Base-by-base conservation (phyloP, 192 early-diverging fungal genomes). In the Chytriomyces hyalinus region DNA sequence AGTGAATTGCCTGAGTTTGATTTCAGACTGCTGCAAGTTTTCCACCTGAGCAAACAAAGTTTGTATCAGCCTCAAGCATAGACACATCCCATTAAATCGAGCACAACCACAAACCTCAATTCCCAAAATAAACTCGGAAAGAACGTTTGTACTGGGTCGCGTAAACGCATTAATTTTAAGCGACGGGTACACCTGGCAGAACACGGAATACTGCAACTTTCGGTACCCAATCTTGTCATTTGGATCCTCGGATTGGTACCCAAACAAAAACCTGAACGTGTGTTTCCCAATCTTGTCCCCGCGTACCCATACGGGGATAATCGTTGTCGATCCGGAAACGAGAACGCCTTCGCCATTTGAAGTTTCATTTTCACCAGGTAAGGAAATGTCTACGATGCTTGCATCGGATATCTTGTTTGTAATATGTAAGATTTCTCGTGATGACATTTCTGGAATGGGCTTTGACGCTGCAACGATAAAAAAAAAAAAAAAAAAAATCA, bases 101-200 rank as follows among this genome's bases (percentile, higher is more conserved):
- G 36, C 36, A 36, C 36, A 36, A 36, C 36, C 36, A 36, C 36
- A 36, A 84, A 96, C 86, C 88, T 99, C 97, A 49, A 99, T 90
- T 2, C 96, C 96, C 36, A 99, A 86, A 36, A 97, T 91, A 70
- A 94, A 96, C 76, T 97, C 95, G 78, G 91, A 89, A 6, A 94
- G 83, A 10, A 80, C 84, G n/a, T 80, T 85, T 22, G 89, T 83
- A 69, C 94, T 94, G 6, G 94, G 93, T 28, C 96, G 82, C 8
- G 96, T 95, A 81, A 99, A 97, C 0, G 96, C 94, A 77, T 96
- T 96, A 80, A 99, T 94, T 62, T 95, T 90, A 17, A 99, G 84
- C 5, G 96, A 96, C 8, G 96, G 94, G 49, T 87, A 80, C 3
- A 99, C 95, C 20, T 93, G 87, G 9, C 88, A 78, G 0, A 78